These are phyloP conservation scores for Tylopilus vinaceipallidus DNA, from an alignment of 768 basidiomycete species.

Conservation along the genomic window DNA sequence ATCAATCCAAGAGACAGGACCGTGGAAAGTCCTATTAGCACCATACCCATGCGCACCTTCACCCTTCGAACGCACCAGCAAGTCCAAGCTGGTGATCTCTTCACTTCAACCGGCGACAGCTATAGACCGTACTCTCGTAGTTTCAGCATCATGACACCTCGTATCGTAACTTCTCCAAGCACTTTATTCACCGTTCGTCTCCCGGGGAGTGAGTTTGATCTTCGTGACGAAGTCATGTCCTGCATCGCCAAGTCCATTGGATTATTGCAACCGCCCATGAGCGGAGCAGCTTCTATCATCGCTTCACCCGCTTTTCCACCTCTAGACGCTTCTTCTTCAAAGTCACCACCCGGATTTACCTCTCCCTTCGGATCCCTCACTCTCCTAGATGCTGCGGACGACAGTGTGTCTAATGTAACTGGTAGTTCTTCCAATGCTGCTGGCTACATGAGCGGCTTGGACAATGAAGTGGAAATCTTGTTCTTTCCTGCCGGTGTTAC, in stretches of 20 bases:
- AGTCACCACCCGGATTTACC: constrained; percentile 39
- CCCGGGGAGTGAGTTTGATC: constrained; percentile 77
- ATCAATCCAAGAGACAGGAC: constrained; percentile 23
- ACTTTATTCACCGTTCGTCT: constrained; percentile 22
- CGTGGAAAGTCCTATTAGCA: constrained; percentile 23
- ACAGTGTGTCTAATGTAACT: constrained; percentile 61
- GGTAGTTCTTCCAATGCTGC: constrained; percentile 52
- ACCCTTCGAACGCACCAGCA: constrained; percentile 41
- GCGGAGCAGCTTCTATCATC: constrained; percentile 62
- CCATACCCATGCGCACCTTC: constrained; percentile 20
- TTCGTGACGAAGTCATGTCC: constrained; percentile 96
- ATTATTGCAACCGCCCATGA: constrained; percentile 80
- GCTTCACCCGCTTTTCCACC: constrained; percentile 63
- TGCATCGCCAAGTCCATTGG: constrained; percentile 98
- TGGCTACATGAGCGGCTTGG: constrained; percentile 73
- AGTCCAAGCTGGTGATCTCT: constrained; percentile 77
- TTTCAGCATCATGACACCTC: constrained; percentile 51
- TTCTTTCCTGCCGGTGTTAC: constrained; percentile 87
- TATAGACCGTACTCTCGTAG: constrained; percentile 47
- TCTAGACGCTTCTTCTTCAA: constrained; percentile 36
- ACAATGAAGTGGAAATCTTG: constrained; percentile 95
- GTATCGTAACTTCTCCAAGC: constrained; percentile 32
- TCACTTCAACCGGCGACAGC: constrained; percentile 55
- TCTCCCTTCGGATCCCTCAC: constrained; percentile 77
- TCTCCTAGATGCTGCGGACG: constrained; percentile 68